These are phyloP conservation scores for Colletotrichum lupini DNA, from an alignment of 2,329 filamentous ascomycete genomes.

Conservation along the genomic window DNA sequence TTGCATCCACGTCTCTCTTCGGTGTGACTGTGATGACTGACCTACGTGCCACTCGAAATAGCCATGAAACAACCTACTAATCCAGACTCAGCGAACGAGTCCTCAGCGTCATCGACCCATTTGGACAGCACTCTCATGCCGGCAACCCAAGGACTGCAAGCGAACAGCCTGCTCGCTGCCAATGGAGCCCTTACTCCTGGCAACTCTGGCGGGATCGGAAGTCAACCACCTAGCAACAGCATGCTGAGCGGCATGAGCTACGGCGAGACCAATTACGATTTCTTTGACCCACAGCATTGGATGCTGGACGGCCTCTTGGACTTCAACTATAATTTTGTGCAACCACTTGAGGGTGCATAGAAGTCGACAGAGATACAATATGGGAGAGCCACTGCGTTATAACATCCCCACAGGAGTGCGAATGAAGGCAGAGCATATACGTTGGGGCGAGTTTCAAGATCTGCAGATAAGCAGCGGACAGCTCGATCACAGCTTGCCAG, in stretches of 20 bases:
- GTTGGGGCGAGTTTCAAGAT: slow-evolving; percentile 23
- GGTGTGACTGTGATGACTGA: slow-evolving; percentile 39
- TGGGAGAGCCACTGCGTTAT: background rate
- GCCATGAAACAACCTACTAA: slow-evolving; percentile 89
- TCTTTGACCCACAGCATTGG: slow-evolving; percentile 94
- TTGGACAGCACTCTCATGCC: slow-evolving; percentile 70
- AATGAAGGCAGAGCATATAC: background rate
- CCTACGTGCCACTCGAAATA: slow-evolving; percentile 44
- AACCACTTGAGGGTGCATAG: slow-evolving; percentile 65
- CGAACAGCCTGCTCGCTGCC: slow-evolving; percentile 58
- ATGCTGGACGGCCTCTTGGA: slow-evolving; percentile 88
- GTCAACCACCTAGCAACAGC: slow-evolving; percentile 48
- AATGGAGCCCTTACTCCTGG: slow-evolving; percentile 66
- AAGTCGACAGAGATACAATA: background rate
- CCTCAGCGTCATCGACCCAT: slow-evolving; percentile 74
- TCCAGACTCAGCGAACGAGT: slow-evolving; percentile 81
- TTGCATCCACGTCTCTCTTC: slow-evolving; percentile 38
- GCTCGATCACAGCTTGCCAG: slow-evolving; percentile 15
- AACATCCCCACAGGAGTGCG: background rate
- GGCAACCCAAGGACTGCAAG: slow-evolving; percentile 57
- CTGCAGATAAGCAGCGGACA: background rate
- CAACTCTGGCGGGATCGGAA: slow-evolving; percentile 49
- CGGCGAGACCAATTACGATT: slow-evolving; percentile 80
- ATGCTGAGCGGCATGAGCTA: slow-evolving; percentile 67
- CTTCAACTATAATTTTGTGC: slow-evolving; percentile 76